Conservation (phyloP, 352 stramenopile species). For the Phytophthora citricola region DNA sequence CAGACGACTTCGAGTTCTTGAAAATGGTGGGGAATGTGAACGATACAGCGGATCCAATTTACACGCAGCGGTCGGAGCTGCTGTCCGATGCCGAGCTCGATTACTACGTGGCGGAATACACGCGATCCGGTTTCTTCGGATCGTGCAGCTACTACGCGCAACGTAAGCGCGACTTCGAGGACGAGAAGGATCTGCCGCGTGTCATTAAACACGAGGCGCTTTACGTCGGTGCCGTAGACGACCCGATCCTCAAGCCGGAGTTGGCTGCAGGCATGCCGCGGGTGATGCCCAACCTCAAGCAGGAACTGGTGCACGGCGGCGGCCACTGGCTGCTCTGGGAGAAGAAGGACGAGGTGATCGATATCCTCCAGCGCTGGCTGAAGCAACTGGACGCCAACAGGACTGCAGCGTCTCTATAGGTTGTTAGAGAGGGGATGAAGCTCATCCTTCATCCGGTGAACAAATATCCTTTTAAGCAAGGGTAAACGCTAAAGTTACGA, state of each 20-base stretch:
- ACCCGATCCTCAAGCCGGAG: constrained; percentile 56
- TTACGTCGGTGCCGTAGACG: constrained; percentile 67
- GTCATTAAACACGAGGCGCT: constrained; percentile 52
- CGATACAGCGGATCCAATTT: constrained; percentile 36
- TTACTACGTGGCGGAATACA: constrained; percentile 63
- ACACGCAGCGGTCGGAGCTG: constrained; percentile 47
- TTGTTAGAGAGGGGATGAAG: too few relatives aligned
- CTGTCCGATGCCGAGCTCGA: constrained; percentile 55
- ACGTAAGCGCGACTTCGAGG: constrained; percentile 62
- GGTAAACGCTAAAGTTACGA: too few relatives aligned
- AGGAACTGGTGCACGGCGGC: constrained; percentile 51
- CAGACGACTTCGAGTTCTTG: constrained; percentile 37
- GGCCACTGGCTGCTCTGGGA: constrained; percentile 71
- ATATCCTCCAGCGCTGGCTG: constrained; percentile 43
- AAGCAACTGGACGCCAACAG: constrained; percentile 19
- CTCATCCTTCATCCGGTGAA: too few relatives aligned
- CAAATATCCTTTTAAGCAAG: too few relatives aligned
- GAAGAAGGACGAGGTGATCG: constrained; percentile 51
- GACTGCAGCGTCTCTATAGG: constrained; percentile 16
- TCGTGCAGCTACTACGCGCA: constrained; percentile 61
- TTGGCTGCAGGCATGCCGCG: constrained; percentile 59
- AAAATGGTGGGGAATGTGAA: constrained; percentile 42
- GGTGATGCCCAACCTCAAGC: constrained; percentile 55
- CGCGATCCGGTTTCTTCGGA: constrained; percentile 55
- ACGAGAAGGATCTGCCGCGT: constrained; percentile 44